phyloP scores from a whole-genome alignment of 768 basidiomycete genomes.

The Boletus tylopilopsis region DNA sequence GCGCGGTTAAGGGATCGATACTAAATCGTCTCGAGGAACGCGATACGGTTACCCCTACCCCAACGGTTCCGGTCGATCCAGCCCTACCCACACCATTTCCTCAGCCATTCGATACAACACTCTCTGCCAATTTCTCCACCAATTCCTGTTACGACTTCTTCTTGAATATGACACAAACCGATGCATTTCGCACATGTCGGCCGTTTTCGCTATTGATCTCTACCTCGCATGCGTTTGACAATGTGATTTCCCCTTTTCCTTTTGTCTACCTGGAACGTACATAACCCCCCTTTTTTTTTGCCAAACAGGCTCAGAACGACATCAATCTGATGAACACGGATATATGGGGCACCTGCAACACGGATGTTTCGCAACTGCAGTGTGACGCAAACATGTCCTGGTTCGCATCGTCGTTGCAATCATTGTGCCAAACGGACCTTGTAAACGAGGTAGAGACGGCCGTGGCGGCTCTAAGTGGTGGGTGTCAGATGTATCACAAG shows the following conservation, averaged over 20 bases:
- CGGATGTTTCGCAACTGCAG: constrained; percentile 40
- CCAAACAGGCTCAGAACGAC: constrained; percentile 60
- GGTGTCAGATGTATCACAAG: constrained; percentile 12
- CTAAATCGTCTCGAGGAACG: background rate
- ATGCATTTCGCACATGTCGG: constrained; percentile 67
- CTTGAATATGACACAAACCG: constrained; percentile 62
- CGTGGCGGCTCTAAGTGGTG: constrained; percentile 53
- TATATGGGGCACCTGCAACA: constrained; percentile 81
- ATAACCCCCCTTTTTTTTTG: background rate
- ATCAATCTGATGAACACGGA: constrained; percentile 59
- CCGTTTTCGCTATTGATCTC: constrained; percentile 66
- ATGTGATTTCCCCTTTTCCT: constrained; percentile 37
- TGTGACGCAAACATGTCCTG: constrained; percentile 67
- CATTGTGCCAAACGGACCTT: constrained; percentile 56
- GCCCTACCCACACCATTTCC: constrained; percentile 72
- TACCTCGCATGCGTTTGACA: constrained; percentile 50
- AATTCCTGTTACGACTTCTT: constrained; percentile 67
- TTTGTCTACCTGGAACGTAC: background rate
- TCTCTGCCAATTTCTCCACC: constrained; percentile 66
- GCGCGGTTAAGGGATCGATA: constrained; percentile 9
- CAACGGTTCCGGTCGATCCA: constrained; percentile 35
- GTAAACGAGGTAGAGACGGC: constrained; percentile 48
- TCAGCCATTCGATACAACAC: constrained; percentile 62
- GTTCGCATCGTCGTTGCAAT: constrained; percentile 49
- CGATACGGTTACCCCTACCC: constrained; percentile 13